These are phyloP conservation scores for Colletotrichum spaethianum DNA, from an alignment of 2,329 filamentous ascomycete genomes.

Conservation along the genomic window DNA sequence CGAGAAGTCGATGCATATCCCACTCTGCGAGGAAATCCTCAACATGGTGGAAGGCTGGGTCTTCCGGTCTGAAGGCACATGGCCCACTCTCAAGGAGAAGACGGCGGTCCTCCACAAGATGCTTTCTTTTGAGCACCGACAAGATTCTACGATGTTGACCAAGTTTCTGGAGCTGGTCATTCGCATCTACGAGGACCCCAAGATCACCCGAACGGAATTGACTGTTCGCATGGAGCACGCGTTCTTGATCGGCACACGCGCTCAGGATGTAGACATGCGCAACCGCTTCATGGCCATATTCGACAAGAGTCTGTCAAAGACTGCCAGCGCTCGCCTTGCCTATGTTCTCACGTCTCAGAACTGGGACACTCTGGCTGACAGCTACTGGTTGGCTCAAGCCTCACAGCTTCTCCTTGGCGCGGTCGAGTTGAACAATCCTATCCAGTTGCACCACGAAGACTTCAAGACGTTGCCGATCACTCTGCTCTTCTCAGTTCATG, in stretches of 20 bases:
- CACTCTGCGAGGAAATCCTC: slow-evolving; percentile 92
- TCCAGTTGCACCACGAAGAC: slow-evolving; percentile 86
- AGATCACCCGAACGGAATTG: slow-evolving; percentile 93
- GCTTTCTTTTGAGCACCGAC: slow-evolving; percentile 91
- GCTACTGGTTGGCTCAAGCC: slow-evolving; percentile 97
- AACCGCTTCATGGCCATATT: slow-evolving; percentile 98
- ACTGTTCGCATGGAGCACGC: slow-evolving; percentile 98
- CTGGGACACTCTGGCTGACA: slow-evolving; percentile 95
- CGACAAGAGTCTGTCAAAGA: slow-evolving; percentile 93
- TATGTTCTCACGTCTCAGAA: slow-evolving; percentile 95
- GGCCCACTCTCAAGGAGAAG: slow-evolving; percentile 98
- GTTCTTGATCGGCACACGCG: slow-evolving; percentile 94
- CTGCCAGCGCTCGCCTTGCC: slow-evolving; percentile 87
- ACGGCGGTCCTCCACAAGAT: slow-evolving; percentile 99
- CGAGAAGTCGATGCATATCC: slow-evolving; percentile 91
- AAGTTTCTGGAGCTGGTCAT: slow-evolving; percentile 97
- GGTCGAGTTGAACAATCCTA: slow-evolving; percentile 84
- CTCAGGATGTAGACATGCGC: slow-evolving; percentile 95
- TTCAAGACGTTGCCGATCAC: slow-evolving; percentile 84
- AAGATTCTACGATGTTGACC: slow-evolving; percentile 86
- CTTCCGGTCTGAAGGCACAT: slow-evolving; percentile 93
- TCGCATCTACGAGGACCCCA: slow-evolving; percentile 97
- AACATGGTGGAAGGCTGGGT: slow-evolving; percentile 97
- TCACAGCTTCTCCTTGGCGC: slow-evolving; percentile 93
- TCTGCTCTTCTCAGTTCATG: slow-evolving; percentile 80